phyloP scores from a whole-genome alignment of 768 basidiomycete genomes.

The Boletus fagicola region DNA sequence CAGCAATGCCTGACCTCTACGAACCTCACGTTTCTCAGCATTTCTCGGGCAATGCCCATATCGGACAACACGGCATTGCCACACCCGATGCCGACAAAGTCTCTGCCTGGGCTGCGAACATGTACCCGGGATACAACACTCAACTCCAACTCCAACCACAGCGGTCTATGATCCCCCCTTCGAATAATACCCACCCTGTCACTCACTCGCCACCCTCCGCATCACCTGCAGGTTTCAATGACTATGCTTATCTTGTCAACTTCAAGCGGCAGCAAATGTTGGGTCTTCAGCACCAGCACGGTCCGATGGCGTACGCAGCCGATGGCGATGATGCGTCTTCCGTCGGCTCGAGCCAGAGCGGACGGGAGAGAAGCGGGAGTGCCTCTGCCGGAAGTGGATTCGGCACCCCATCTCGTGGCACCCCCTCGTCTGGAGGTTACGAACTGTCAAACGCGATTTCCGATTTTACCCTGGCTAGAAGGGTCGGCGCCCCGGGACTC shows the following conservation, averaged over 20 bases:
- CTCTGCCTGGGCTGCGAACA: constrained; percentile 31
- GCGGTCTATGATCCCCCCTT: constrained; percentile 42
- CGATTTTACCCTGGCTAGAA: constrained; percentile 27
- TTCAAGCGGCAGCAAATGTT: constrained; percentile 31
- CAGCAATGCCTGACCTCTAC: constrained; percentile 46
- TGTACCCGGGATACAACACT: constrained; percentile 28
- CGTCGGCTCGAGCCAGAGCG: constrained; percentile 36
- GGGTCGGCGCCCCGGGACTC: constrained; percentile 23
- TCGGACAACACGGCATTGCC: constrained; percentile 21
- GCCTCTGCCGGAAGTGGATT: constrained; percentile 35
- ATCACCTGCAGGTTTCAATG: constrained; percentile 10
- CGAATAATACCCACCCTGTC: constrained; percentile 38
- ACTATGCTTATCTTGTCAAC: constrained; percentile 28
- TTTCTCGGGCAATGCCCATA: constrained; percentile 22
- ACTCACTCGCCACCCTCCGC: constrained; percentile 19
- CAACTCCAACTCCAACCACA: constrained; percentile 33
- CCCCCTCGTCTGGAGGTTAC: constrained; percentile 32
- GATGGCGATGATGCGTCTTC: constrained; percentile 42
- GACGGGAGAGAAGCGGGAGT: constrained; percentile 38
- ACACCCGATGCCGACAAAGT: constrained; percentile 29
- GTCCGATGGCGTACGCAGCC: constrained; percentile 23
- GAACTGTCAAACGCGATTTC: constrained; percentile 34
- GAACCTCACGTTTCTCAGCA: constrained; percentile 38
- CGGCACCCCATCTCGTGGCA: constrained; percentile 31
- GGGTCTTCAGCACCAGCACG: constrained; percentile 33